Evolutionary conservation across 2,329 filamentous ascomycete species (phyloP).

Genomic region (Sporothrix curviconia): DNA sequence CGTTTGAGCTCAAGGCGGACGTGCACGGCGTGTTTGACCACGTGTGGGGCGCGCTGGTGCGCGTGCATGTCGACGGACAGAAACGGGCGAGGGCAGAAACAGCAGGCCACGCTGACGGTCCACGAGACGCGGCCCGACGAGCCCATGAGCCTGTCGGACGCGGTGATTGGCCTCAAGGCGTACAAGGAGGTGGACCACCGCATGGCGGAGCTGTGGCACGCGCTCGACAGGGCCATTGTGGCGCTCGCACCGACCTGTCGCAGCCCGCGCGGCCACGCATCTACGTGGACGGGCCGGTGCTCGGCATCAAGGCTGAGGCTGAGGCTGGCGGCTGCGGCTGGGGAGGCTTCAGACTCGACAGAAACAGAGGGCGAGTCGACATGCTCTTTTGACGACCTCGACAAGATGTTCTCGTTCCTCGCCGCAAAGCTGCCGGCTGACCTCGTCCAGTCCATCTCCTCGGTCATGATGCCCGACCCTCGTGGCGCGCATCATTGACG

Average conservation of each 20-base stretch:
- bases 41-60: constrained; percentile 65
- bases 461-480: constrained; percentile 64
- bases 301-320: constrained; percentile 36
- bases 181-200: constrained; percentile 57
- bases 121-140: constrained; percentile 32
- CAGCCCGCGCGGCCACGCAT: constrained; percentile 33
- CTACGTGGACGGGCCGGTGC: constrained; percentile 36
- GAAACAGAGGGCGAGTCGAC: constrained; percentile 43
- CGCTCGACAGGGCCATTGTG: constrained; percentile 55
- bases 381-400: constrained; percentile 49
- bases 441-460: constrained; percentile 55
- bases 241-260: constrained; percentile 49
- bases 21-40: constrained; percentile 60
- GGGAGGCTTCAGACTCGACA: no score
- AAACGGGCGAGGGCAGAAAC: constrained; percentile 50
- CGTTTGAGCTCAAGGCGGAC: constrained; percentile 58
- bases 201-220: constrained; percentile 55
- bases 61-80: constrained; percentile 50
- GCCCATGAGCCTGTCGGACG: constrained; percentile 47
- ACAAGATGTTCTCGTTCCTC: constrained; percentile 46
- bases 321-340: not conserved
- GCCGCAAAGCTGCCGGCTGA: constrained; percentile 46
- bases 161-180: constrained; percentile 48
- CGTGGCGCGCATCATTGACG: constrained; percentile 59
- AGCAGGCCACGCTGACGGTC: constrained; percentile 30